A percentile compares a stretch with the other conserved stretches of the same genome.
These are phyloP conservation scores for Ascochyta rabiei DNA, from an alignment of 2,329 filamentous ascomycete genomes.

Conservation along the genomic window DNA sequence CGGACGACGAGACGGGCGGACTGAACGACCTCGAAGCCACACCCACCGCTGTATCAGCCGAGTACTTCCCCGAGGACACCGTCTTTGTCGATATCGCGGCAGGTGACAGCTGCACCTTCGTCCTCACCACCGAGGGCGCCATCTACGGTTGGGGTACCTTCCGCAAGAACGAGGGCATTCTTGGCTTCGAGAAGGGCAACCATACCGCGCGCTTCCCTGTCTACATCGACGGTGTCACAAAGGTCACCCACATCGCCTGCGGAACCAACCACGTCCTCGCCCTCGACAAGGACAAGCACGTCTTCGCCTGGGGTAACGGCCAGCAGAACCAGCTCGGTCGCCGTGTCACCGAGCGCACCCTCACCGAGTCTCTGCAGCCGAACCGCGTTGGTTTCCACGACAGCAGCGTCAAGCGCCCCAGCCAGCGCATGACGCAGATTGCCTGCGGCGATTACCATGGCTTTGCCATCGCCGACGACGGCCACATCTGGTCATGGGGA, in stretches of 20 bases:
- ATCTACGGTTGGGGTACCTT: constrained; percentile 89
- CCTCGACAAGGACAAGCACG: constrained; percentile 67
- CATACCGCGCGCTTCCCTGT: constrained; percentile 52
- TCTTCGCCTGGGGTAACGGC: constrained; percentile 74
- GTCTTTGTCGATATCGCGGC: constrained; percentile 72
- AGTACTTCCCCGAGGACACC: constrained; percentile 66
- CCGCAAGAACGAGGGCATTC: constrained; percentile 69
- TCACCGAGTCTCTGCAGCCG: constrained; percentile 61
- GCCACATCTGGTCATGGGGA: constrained; percentile 80
- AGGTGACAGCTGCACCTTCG: constrained; percentile 77
- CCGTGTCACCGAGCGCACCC: constrained; percentile 65
- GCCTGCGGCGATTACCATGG: constrained; percentile 80
- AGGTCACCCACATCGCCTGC: constrained; percentile 67
- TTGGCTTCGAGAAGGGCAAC: constrained; percentile 64
- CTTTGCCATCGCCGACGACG: constrained; percentile 73
- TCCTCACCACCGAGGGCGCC: constrained; percentile 73
- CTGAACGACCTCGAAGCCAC: constrained; percentile 76
- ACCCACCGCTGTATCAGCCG: constrained; percentile 62
- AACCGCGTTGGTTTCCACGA: constrained; percentile 62
- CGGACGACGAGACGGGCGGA: constrained; percentile 64
- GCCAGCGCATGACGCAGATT: constrained; percentile 64
- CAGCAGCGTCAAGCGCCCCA: constrained; percentile 38
- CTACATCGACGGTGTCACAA: constrained; percentile 67
- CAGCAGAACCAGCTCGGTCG: constrained; percentile 75
- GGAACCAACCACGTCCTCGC: constrained; percentile 76